Evolutionary conservation across 768 basidiomycete species (phyloP), one percentile per base, ranked within the genome.

Genomic region (Mycena olivaceomarginata): DNA sequence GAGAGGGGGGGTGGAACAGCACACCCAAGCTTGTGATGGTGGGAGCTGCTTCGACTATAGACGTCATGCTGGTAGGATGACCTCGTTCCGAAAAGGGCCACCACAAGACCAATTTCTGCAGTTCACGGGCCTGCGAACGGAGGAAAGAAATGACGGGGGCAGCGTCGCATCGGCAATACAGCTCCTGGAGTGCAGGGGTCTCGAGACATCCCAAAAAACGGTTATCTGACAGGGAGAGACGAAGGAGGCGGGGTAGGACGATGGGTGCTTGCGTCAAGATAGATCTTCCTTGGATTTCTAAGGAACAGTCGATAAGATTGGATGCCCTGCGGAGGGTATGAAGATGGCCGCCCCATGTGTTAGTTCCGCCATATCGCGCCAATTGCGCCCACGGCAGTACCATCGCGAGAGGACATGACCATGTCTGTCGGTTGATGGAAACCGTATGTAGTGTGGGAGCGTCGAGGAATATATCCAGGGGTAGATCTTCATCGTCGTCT

Each of bases 151-250:
- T 64, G 13, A 59, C n/a, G 1, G 3, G 31, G 25, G 2, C 6
- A 22, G n/a, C 8, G 41, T 22, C 18, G 18, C 18, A 31, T 9
- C 57, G 9, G 5, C 66, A 67, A 31, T 67, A 62, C 31, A 74
- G 25, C n/a, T 74, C 72, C 20, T n/a, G 15, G 37, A 74, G 72
- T 11, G 72, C 72, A 13, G 66, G 72, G 18, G 66, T 74, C 2
- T 67, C 72, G 9, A 74, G 45, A 43, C 25, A 60, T 18, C 43
- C 53, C 31, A 74, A 41, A 20, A 8, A 8, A 4, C 51, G 48
- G 20, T n/a, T 5, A 3, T 67, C 12, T 6, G 72, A 60, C 39
- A 74, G 40, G 45, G 66, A 60, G 20, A 74, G 67, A 7, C 73
- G 73, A 6, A 48, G 67, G 45, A 74, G 73, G 22, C 12, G 46